Base-by-base conservation (phyloP, 768 basidiomycete species). In the Lactarius indigo region DNA sequence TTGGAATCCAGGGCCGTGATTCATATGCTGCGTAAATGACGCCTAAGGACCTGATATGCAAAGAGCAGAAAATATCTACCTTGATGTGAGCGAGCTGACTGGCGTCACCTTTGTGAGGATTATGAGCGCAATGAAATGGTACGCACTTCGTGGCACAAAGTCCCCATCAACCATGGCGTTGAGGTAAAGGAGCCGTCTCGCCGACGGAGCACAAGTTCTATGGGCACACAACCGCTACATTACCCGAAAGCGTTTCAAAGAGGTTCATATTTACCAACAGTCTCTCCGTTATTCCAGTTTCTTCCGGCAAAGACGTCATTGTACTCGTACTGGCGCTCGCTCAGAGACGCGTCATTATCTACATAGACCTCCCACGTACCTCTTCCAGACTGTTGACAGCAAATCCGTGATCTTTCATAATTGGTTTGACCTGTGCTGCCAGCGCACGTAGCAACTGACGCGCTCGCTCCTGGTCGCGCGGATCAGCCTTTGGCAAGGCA, bases 281-380 rank as follows among this genome's bases (percentile, higher is more conserved):
- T 87, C 76, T 94, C 92, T 3, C 92, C 92, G 64, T 80, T 81
- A 70, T 92, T 91, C 92, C 92, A 94, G 73, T 93, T 94, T 57
- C 92, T 81, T 1, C 92, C 92, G 5, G 87, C 84, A 75, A 94
- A 94, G 7, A 94, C 89, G 17, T 70, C 72, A 73, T 94, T 94
- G 72, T 85, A 83, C 73, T 92, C 88, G 70, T 94, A 93, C 91
- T 93, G 71, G 20, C 30, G 26, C 18, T 31, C 28, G 12, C 26
- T 60, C 56, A 63, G 12, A 20, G 23, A 58, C 18, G 41, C 52
- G 41, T 28, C 30, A 5, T 44, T 23, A 33, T 37, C 33, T 10
- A 10, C 39, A 33, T 30, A 31, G 30, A 30, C 23, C 63, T 56
- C 26, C n/a, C 15, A 70, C 74, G 60, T 72, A 90, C 92, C 85